phyloP scores from a whole-genome alignment of 129 eudicot genomes.

The Artemisia argyi region DNA sequence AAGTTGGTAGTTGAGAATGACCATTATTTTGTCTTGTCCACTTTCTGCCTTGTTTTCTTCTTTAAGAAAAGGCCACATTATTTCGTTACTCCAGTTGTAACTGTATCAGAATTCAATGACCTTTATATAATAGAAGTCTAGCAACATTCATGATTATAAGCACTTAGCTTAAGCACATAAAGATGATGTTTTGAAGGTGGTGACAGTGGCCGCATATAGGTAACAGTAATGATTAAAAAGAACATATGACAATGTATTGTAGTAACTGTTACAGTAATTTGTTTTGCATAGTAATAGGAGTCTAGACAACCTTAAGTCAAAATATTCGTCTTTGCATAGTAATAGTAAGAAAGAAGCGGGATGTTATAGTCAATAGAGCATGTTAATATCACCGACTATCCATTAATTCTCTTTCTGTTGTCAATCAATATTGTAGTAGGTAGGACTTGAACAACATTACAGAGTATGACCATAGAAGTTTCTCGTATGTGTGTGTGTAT shows the following conservation, averaged over 20 bases:
- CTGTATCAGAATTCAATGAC: background rate
- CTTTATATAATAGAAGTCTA: background rate
- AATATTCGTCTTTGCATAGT: too few species aligned
- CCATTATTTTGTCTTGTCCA: background rate
- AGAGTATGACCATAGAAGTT: slow-evolving; percentile 3
- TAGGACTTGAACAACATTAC: slow-evolving; percentile 7
- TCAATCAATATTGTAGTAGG: background rate
- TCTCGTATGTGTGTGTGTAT: background rate
- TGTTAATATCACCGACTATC: background rate
- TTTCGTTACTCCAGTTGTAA: background rate
- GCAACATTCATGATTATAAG: background rate
- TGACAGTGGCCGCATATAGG: background rate
- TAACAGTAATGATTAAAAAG: background rate
- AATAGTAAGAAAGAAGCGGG: too few species aligned
- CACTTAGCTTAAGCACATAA: background rate
- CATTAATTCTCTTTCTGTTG: background rate
- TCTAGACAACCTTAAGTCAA: too few species aligned
- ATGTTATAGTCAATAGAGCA: background rate
- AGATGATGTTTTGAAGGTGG: background rate
- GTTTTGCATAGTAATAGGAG: too few species aligned
- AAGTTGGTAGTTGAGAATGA: background rate
- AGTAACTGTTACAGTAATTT: too few species aligned
- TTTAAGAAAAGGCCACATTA: background rate
- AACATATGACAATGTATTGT: background rate
- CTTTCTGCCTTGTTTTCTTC: background rate